phyloP scores from a whole-genome alignment of 176 grass and related monocot genomes.

The Bonia amplexicaulis region DNA sequence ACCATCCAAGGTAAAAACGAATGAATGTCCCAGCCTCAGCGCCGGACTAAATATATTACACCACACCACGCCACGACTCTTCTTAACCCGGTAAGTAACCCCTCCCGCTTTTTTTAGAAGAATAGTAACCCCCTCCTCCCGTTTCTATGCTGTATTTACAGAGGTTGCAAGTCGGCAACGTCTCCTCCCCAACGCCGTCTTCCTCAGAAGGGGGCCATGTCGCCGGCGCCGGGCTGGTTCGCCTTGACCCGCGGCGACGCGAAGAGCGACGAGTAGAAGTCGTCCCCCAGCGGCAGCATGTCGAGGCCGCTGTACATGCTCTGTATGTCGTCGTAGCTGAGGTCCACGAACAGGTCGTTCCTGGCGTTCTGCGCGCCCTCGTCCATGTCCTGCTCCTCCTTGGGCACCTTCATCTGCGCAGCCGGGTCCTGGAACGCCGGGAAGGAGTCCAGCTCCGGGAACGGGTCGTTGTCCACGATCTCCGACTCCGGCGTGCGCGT shows the following conservation, averaged over 20 bases:
- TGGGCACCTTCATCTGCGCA: slow-evolving; percentile 37
- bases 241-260: slow-evolving; percentile 27
- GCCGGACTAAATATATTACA: neutral
- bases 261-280: slow-evolving; percentile 48
- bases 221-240: slow-evolving; percentile 11
- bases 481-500: slow-evolving; percentile 61
- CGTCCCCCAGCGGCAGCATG: slow-evolving; percentile 40
- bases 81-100: neutral
- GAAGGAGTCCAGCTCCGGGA: slow-evolving; percentile 43
- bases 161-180: neutral
- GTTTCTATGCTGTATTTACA: slow-evolving; percentile 42
- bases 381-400: slow-evolving; percentile 31
- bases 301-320: slow-evolving; percentile 54
- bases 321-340: slow-evolving; percentile 61
- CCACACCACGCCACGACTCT: neutral
- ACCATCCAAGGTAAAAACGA: neutral
- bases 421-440: slow-evolving; percentile 33
- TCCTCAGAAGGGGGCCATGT: slow-evolving; percentile 32
- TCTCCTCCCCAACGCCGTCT: neutral
- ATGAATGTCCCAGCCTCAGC: slow-evolving; percentile 28
- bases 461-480: slow-evolving; percentile 55
- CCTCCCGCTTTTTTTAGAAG: neutral
- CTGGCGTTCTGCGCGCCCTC: neutral
- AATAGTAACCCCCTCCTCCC: neutral
- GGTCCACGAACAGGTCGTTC: slow-evolving; percentile 49